phyloP scores from a whole-genome alignment of 2,329 filamentous ascomycete species.

The Mycosphaerella arachidis region DNA sequence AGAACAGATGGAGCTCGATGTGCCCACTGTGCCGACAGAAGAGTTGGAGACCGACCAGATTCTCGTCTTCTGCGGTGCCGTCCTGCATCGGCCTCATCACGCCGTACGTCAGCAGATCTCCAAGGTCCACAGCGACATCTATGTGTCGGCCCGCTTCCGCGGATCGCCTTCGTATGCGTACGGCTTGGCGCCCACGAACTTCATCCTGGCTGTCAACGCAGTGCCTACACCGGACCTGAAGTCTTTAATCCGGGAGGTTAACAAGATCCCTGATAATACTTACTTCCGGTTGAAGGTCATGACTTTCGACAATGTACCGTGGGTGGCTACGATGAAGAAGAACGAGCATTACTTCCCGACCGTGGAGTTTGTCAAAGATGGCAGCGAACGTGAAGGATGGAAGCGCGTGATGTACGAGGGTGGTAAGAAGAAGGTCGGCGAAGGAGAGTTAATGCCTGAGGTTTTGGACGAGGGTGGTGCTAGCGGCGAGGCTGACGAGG shows the following conservation, averaged over 20 bases:
- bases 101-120: slow-evolving; percentile 96
- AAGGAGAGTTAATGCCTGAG: slow-evolving; percentile 29
- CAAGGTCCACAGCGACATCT: slow-evolving; percentile 93
- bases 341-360: slow-evolving; percentile 90
- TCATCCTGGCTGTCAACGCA: slow-evolving; percentile 93
- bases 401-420: slow-evolving; percentile 53
- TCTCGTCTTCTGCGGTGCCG: slow-evolving; percentile 90
- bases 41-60: slow-evolving; percentile 90
- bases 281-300: slow-evolving; percentile 98
- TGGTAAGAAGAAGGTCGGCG: slow-evolving; percentile 35
- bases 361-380: slow-evolving; percentile 60
- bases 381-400: slow-evolving; percentile 51
- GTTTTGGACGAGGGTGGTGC: slow-evolving; percentile 17
- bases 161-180: slow-evolving; percentile 86
- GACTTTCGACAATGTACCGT: slow-evolving; percentile 96
- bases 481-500: background rate
- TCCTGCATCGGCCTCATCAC: slow-evolving; percentile 89
- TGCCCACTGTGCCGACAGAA: slow-evolving; percentile 81
- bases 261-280: slow-evolving; percentile 89
- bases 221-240: slow-evolving; percentile 77
- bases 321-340: slow-evolving; percentile 99
- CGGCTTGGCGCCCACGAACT: slow-evolving; percentile 91
- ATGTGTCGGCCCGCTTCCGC: slow-evolving; percentile 80
- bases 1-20: slow-evolving; percentile 67
- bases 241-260: slow-evolving; percentile 73